Percentiles rank a stretch among this genome's conserved stretches.
Conservation (phyloP, 2,329 filamentous ascomycete species). For the Fusarium secorum region DNA sequence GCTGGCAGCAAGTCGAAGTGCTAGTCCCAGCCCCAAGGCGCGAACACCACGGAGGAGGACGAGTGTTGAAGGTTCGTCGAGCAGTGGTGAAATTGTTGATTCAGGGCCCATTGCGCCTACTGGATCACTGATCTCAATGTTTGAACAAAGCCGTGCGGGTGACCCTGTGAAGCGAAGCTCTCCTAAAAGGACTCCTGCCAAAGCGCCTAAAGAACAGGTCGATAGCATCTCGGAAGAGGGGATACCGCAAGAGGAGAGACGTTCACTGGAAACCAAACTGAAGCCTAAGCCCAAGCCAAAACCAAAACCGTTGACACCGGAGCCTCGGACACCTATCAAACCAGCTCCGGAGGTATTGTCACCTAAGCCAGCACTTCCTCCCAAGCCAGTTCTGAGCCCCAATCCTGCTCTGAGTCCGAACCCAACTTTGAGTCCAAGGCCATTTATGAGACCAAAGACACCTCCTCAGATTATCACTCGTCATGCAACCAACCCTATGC, state of each 20-base stretch:
- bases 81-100: conserved; percentile 49
- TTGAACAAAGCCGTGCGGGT: conserved; percentile 61
- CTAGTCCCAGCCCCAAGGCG: conserved; percentile 48
- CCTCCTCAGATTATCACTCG: conserved; percentile 41
- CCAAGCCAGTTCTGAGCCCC: conserved; percentile 36
- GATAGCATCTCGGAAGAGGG: conserved; percentile 25
- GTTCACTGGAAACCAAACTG: conserved; percentile 39
- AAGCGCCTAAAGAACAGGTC: conserved; percentile 8
- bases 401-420: background rate
- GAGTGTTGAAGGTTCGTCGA: conserved; percentile 43
- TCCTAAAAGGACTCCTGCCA: conserved; percentile 30
- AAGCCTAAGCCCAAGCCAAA: conserved; percentile 40
- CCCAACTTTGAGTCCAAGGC: conserved; percentile 27
- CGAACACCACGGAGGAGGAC: conserved; percentile 42
- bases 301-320: conserved; percentile 33
- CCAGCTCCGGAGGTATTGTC: conserved; percentile 43
- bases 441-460: conserved; percentile 43
- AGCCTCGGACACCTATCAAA: conserved; percentile 27
- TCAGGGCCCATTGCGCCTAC: conserved; percentile 68
- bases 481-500: conserved; percentile 25
- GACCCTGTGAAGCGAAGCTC: conserved; percentile 48
- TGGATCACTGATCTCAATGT: conserved; percentile 71
- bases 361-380: conserved; percentile 46
- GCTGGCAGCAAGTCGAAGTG: conserved; percentile 63
- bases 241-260: background rate